Evolutionary conservation across 2,329 filamentous ascomycete species (phyloP), one percentile per base, ranked within the genome.

Genomic region (Aspergillus spinulosporus): DNA sequence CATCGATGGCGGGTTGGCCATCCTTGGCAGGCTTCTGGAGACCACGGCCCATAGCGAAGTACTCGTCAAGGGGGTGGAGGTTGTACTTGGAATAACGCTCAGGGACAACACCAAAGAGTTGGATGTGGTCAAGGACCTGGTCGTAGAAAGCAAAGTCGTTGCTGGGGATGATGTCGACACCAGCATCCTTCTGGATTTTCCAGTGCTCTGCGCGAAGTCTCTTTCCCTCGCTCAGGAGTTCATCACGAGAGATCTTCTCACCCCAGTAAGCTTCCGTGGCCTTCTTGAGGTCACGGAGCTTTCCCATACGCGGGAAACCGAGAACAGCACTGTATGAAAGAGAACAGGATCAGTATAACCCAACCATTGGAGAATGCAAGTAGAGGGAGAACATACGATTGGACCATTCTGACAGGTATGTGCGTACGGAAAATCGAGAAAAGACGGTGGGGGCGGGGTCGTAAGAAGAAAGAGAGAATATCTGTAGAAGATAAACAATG

Each of bases 121-220:
- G 92, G 78, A 97, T 97, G 83, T 97, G 93, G 81, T 92, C 88
- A 63, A 97, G 88, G 72, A 97, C 90, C 76, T 97, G 93, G 78
- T 97, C 93, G 80, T 99, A 99, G 81, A 92, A 92, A 68, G 94
- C 92, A 75, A 99, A 99, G 86, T 99, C 94, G 78, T 99, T 99
- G 89, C 90, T 96, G 77, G 94, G 94, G 75, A 99, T 97, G 81
- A 94, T 83, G 74, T 97, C 90, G 78, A 97, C 92, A 74, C 94
- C 94, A 66, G 94, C 94, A 80, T 95, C 87, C 85, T 99, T 93
- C 84, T 99, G 94, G 81, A 99, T 96, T 83, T 96, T 92, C 94
- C 94, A 99, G 87, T 99, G 94, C 72, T 88, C 92, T 66, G 92
- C 84, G 82, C 94, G 90, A 60, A 99, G 90, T 76, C 92, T 87